phyloP scores from a whole-genome alignment of 768 basidiomycete species.

The Tricholoma terreum region DNA sequence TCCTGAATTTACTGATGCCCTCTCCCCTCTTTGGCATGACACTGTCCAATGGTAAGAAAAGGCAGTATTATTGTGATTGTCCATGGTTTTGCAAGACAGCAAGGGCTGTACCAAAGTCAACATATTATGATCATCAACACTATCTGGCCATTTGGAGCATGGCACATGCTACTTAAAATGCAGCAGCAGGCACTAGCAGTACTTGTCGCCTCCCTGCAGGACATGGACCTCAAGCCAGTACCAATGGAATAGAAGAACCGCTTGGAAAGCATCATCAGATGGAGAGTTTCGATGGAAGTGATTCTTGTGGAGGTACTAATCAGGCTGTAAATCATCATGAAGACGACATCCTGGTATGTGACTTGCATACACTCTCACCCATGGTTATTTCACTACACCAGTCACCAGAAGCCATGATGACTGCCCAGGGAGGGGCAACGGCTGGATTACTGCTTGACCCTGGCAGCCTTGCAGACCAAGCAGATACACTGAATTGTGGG shows the following conservation, averaged over 20 bases:
- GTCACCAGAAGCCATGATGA: not conserved
- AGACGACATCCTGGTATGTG: not conserved
- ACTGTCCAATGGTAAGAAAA: not conserved
- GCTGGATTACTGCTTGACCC: not conserved
- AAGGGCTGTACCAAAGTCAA: not conserved
- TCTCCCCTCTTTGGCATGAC: no score
- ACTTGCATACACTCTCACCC: not conserved
- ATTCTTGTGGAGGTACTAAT: not conserved
- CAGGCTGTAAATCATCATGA: not conserved
- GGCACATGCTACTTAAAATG: not conserved
- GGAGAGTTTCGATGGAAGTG: not conserved
- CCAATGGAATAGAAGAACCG: not conserved
- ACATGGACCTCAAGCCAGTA: not conserved
- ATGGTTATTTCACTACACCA: not conserved
- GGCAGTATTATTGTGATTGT: not conserved
- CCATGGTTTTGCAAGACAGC: not conserved
- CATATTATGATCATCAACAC: not conserved
- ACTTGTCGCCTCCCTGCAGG: not conserved
- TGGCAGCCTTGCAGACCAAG: not conserved
- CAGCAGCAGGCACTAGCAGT: not conserved
- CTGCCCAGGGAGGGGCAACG: not conserved
- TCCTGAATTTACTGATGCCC: no score
- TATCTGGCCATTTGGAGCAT: not conserved
- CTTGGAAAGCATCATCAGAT: not conserved
- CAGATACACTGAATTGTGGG: not conserved